Evolutionary conservation across 2,329 filamentous ascomycete species (phyloP), one percentile per base, ranked within the genome.

Genomic region (Sporothrix mexicana): DNA sequence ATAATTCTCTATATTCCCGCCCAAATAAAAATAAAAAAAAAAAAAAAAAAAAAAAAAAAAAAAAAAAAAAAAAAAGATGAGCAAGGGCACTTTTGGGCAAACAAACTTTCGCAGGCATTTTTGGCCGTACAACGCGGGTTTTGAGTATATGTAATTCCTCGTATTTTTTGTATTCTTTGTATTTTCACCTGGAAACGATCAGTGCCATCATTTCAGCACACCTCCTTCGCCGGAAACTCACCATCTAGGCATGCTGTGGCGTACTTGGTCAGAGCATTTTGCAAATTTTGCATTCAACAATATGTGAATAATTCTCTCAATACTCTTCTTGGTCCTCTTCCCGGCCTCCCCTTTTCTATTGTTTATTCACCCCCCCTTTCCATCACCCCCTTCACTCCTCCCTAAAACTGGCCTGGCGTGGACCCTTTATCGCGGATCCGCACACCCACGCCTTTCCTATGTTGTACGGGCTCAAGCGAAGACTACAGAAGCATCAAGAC

Each of bases 391-490:
- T 43, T 62, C 17, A 20, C 36, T 45, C n/a, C 59, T 45, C n/a
- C 30, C 55, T 57, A 25, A 13, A 30, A 36, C 55, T 59, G 55
- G 55, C 55, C 25, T 59, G 55, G 55, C 55, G 61, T 64, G 61
- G 61, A 15, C 8, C 36, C 30, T 36, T 36, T 49, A n/a, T 64
- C 61, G 41, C 41, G 41, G 61, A 64, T 47, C 61, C 61, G 61
- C 61, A 45, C 23, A 47, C n/a, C 5, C 5, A 36, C 55, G 55
- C 55, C 25, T 59, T 59, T 36, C 55, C 55, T 59, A 13, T 59
- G 36, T 59, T 6, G 3, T 59, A 59, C 25, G 55, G 25, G 55
- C 17, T 15, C 13, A 36, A 6, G 55, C 55, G 55, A 59, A 36
- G 12, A 9, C 8, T 20, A 12, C 51, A 6, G 30, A 36, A 36